These are phyloP conservation scores for Phytophthora hibernalis DNA, from an alignment of 352 stramenopile species.

Conservation along the genomic window DNA sequence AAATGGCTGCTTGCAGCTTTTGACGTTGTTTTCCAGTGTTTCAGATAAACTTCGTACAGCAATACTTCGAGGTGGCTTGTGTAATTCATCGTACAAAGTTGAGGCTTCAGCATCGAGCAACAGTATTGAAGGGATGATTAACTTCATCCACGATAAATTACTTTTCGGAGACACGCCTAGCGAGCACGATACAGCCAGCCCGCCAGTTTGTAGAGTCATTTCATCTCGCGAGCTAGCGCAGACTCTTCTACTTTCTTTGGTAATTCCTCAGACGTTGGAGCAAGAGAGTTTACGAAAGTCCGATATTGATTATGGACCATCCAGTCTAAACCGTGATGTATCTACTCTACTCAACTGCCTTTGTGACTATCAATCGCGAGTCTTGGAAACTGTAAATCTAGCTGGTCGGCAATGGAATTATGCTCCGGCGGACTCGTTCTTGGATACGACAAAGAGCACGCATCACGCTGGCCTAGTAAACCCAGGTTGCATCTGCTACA, in stretches of 20 bases:
- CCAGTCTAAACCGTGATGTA: constrained; percentile 17
- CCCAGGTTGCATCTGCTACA: constrained; percentile 99
- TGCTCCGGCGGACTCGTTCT: constrained; percentile 51
- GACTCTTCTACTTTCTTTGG: constrained; percentile 25
- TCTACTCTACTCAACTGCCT: constrained; percentile 25
- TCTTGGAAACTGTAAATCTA: constrained; percentile 35
- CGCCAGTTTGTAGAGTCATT: constrained; percentile 26
- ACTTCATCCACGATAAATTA: constrained; percentile 26
- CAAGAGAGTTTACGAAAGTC: not conserved
- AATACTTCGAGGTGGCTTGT: constrained; percentile 8
- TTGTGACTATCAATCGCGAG: constrained; percentile 34
- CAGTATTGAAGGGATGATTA: constrained; percentile 12
- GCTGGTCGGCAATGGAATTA: constrained; percentile 72
- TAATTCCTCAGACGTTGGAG: constrained; percentile 16
- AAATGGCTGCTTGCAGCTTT: constrained; percentile 27
- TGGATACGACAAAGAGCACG: constrained; percentile 29
- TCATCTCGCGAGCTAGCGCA: constrained; percentile 23
- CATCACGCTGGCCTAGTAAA: constrained; percentile 94
- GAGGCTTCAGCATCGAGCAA: not conserved
- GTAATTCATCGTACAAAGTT: not conserved
- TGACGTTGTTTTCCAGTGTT: constrained; percentile 21
- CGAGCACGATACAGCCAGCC: not conserved
- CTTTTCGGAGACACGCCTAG: constrained; percentile 22
- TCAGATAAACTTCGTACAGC: constrained; percentile 23
- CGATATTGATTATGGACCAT: not conserved